Percentiles rank a stretch among this genome's conserved stretches.
phyloP scores from a whole-genome alignment of 2,329 filamentous ascomycete genomes.

The Aspergillus fischeri region DNA sequence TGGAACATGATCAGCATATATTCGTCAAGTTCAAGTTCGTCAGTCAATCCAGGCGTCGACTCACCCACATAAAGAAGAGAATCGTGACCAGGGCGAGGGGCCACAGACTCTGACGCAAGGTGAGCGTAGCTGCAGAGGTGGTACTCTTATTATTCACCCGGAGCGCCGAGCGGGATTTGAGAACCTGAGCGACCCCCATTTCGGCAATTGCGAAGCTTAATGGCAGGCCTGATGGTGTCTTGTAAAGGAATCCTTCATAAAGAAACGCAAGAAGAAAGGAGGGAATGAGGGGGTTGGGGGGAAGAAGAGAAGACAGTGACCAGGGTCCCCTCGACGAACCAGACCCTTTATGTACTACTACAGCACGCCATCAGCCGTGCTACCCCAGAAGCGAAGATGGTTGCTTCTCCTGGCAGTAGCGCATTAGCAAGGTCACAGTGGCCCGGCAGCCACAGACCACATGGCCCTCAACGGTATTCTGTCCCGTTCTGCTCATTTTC shows the following conservation, averaged over 20 bases:
- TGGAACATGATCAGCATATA: not conserved
- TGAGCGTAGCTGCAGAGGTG: constrained; percentile 41
- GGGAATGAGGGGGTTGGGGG: not conserved
- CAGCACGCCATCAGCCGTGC: not conserved
- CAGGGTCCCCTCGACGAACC: not conserved
- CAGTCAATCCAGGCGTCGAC: not conserved
- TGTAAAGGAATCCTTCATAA: not conserved
- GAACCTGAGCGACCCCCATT: constrained; percentile 27
- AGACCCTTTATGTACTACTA: not conserved
- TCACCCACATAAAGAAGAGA: constrained; percentile 52
- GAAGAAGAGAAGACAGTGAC: not conserved
- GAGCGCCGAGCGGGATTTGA: constrained; percentile 30
- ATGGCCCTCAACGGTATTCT: not conserved
- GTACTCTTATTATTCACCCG: constrained; percentile 32
- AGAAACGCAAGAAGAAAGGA: not conserved
- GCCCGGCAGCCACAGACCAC: not conserved
- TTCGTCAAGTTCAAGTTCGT: not conserved
- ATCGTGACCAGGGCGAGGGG: constrained; percentile 45
- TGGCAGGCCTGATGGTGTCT: not conserved
- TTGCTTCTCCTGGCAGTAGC: not conserved
- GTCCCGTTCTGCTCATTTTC: not conserved
- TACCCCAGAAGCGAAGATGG: not conserved
- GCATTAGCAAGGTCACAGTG: not conserved
- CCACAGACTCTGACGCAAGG: constrained; percentile 41
- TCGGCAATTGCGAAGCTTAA: not conserved